Base-by-base conservation (phyloP, 23 red algal genomes). In the Gracilaria vermiculophylla region DNA sequence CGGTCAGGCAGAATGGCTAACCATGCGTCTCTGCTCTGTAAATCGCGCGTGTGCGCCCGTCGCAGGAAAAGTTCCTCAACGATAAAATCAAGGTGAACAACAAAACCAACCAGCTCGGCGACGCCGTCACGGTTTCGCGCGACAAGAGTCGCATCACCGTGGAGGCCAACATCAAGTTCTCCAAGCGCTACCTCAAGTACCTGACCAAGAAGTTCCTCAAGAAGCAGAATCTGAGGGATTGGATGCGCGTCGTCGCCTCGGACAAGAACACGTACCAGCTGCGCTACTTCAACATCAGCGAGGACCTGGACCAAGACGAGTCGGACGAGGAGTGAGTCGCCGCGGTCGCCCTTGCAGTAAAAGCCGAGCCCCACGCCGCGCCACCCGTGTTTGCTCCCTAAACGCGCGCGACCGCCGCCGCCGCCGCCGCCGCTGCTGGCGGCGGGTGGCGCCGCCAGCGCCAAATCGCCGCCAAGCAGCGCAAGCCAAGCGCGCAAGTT, bases 181-280 rank as follows among this genome's bases (percentile, higher is more conserved):
- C 89, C 31, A 95, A 99, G 83, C 73, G 97, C 21, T 95, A 95
- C 31, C 64, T 99, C 42, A 95, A 95, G 51, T 99, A 99, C 69
- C 55, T 99, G 44, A 94, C 90, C 32, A 91, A 92, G 62, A 95
- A 95, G 83, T 95, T 95, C 78, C 50, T 99, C 62, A 99, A 99
- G 84, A 95, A 95, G 53, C 88, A 92, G 56, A 87, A 94, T 53
- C 41, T 99, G 34, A 32, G 97, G 12, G 97, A 99, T 65, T 99
- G 88, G 87, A 81, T 95, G 73, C 66, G 94, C 15, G 92, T 99
- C 1, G 92, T 99, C 29, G 83, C 97, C 17, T 87, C 45, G 10
- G 86, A 92, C 75, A 88, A 83, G 73, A 94, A 92, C 69, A 89
- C 89, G 31, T 99, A 95, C 69, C 88, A 99, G 62, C 62, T 99